These are phyloP conservation scores for Dittrichia graveolens DNA, from an alignment of 129 eudicot species.

Conservation along the genomic window DNA sequence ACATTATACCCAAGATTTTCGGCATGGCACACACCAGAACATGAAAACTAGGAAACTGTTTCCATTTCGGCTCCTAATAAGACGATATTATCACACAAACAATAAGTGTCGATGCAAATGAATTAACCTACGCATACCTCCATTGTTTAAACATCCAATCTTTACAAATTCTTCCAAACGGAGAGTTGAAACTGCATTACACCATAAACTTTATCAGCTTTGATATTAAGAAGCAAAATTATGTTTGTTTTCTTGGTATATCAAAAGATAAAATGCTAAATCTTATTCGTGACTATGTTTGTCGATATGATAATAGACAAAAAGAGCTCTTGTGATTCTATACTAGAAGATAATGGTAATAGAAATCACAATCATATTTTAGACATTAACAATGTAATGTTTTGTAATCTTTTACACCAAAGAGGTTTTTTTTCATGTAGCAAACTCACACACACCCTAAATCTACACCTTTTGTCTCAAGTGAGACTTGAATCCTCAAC, in stretches of 20 bases:
- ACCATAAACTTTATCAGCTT: background rate
- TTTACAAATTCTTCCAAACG: conserved; percentile 38
- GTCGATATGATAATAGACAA: background rate
- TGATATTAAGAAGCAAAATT: background rate
- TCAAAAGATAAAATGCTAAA: background rate
- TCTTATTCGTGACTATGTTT: background rate
- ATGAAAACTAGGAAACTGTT: conserved; percentile 13
- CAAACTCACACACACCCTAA: too few relatives aligned
- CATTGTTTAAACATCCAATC: conserved; percentile 30
- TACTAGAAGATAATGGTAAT: background rate
- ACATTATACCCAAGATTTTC: conserved; percentile 21
- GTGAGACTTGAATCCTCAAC: too few relatives aligned
- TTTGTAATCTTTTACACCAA: too few relatives aligned
- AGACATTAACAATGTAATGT: too few relatives aligned
- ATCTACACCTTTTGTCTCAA: too few relatives aligned
- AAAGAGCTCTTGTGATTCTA: background rate
- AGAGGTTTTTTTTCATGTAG: too few relatives aligned
- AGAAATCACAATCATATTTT: too few relatives aligned
- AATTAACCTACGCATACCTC: conserved; percentile 25
- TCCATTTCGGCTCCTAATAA: conserved; percentile 13
- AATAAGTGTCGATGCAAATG: conserved; percentile 19
- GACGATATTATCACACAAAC: conserved; percentile 29
- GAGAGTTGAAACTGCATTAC: conserved; percentile 31
- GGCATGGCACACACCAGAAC: conserved; percentile 24
- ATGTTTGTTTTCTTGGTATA: background rate